phyloP scores from a whole-genome alignment of 208 protist species.

The Leishmania arabica region DNA sequence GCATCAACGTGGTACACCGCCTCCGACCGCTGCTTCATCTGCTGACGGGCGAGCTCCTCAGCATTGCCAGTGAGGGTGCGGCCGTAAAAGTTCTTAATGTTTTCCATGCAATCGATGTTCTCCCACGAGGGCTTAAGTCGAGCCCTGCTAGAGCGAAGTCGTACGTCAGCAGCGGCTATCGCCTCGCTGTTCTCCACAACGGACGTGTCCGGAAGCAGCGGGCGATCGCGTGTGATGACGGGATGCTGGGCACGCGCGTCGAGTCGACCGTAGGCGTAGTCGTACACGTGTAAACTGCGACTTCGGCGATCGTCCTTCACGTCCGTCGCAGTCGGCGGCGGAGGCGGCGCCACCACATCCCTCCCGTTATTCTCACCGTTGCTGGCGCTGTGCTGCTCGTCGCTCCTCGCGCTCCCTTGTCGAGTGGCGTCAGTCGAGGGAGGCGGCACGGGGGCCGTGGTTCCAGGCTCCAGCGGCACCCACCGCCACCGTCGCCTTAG shows the following conservation, averaged over 20 bases:
- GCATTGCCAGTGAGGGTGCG: background rate
- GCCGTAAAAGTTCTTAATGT: conserved; percentile 11
- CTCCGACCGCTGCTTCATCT: conserved; percentile 5
- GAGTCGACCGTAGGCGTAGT: conserved; percentile 35
- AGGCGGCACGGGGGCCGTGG: background rate
- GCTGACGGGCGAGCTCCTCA: background rate
- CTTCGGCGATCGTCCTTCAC: conserved; percentile 14
- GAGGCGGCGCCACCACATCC: background rate
- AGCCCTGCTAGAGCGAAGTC: conserved; percentile 15
- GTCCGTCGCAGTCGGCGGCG: conserved; percentile 19
- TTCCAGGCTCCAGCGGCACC: conserved; percentile 27
- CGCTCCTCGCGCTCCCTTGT: background rate
- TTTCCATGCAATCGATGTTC: conserved; percentile 1
- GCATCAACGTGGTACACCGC: conserved; percentile 12
- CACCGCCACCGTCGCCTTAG: conserved; percentile 48
- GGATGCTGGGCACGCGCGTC: conserved; percentile 14
- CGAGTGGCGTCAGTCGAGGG: background rate
- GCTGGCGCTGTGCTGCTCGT: background rate
- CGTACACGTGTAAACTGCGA: conserved; percentile 31
- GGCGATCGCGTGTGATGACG: conserved; percentile 13
- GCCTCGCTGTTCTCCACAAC: conserved; percentile 27
- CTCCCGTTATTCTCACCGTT: background rate
- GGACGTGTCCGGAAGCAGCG: conserved; percentile 14
- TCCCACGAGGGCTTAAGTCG: conserved; percentile 16
- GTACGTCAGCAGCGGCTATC: conserved; percentile 12